Conservation (phyloP, 495 filamentous ascomycete species). For the Talaromyces thailandensis region DNA sequence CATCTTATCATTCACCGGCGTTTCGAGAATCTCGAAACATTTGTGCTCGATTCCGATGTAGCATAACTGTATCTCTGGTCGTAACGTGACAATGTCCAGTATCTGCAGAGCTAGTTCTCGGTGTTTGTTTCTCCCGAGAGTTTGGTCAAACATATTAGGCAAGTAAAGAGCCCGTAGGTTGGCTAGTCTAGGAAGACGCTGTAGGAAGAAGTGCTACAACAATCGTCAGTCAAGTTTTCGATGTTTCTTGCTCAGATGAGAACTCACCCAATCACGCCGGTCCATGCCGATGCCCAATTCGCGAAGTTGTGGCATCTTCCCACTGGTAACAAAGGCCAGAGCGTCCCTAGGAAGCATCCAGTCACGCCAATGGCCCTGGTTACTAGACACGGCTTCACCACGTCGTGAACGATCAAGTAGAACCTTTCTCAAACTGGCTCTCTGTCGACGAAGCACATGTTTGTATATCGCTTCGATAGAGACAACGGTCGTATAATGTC, state of each 20-base stretch:
- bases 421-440: constrained; percentile 63
- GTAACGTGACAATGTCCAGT: constrained; percentile 74
- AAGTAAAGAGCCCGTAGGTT: constrained; percentile 75
- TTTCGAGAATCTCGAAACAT: constrained; percentile 85
- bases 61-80: constrained; percentile 75
- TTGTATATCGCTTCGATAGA: constrained; percentile 68
- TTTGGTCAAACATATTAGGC: constrained; percentile 46
- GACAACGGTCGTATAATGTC: constrained; percentile 46
- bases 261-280: constrained; percentile 78
- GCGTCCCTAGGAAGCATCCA: constrained; percentile 76
- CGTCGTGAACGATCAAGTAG: constrained; percentile 66
- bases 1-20: constrained; percentile 38
- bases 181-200: constrained; percentile 65
- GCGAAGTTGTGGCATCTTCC: constrained; percentile 65
- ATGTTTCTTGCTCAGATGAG: constrained; percentile 5
- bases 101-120: constrained; percentile 78
- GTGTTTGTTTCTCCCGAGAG: constrained; percentile 28
- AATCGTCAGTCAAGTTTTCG: constrained; percentile 12
- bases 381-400: constrained; percentile 13
- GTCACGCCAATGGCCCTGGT: constrained; percentile 44
- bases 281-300: constrained; percentile 73
- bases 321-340: constrained; percentile 70
- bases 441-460: constrained; percentile 64
- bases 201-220: constrained; percentile 78
- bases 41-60: constrained; percentile 76